phyloP scores from a whole-genome alignment of 768 basidiomycete genomes.

The Leccinum disarticulatum region DNA sequence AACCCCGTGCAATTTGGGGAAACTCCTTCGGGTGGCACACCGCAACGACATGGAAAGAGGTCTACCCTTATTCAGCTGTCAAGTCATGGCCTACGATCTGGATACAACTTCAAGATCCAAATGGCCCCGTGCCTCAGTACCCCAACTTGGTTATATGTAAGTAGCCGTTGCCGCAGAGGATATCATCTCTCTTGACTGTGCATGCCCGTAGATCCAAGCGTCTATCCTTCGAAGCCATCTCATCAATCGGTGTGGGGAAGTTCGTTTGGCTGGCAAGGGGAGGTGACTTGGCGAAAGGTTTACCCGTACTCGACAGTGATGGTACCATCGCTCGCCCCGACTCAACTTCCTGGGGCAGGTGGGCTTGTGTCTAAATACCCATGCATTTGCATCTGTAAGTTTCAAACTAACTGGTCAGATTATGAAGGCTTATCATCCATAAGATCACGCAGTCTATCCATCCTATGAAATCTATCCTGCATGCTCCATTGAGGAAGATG shows the following conservation, averaged over 20 bases:
- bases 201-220: constrained; percentile 33
- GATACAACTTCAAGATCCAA: constrained; percentile 10
- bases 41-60: constrained; percentile 21
- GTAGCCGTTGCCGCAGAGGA: constrained; percentile 3
- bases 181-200: background rate
- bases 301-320: constrained; percentile 16
- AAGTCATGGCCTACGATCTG: constrained; percentile 2
- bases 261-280: constrained; percentile 23
- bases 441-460: constrained; percentile 44
- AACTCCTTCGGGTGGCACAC: constrained; percentile 25
- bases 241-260: constrained; percentile 10
- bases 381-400: constrained; percentile 22
- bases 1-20: constrained; percentile 19
- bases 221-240: constrained; percentile 25
- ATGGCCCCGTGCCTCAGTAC: constrained; percentile 20
- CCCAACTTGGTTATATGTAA: constrained; percentile 33
- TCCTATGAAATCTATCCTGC: constrained; percentile 42
- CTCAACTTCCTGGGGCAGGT: constrained; percentile 12
- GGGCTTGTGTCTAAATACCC: constrained; percentile 15
- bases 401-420: background rate
- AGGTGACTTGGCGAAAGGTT: constrained; percentile 14
- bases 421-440: constrained; percentile 4
- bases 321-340: background rate
- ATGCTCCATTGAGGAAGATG: constrained; percentile 2
- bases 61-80: constrained; percentile 17